Conservation (phyloP, 202 grass and related monocot species). For the Setaria viridis region DNA sequence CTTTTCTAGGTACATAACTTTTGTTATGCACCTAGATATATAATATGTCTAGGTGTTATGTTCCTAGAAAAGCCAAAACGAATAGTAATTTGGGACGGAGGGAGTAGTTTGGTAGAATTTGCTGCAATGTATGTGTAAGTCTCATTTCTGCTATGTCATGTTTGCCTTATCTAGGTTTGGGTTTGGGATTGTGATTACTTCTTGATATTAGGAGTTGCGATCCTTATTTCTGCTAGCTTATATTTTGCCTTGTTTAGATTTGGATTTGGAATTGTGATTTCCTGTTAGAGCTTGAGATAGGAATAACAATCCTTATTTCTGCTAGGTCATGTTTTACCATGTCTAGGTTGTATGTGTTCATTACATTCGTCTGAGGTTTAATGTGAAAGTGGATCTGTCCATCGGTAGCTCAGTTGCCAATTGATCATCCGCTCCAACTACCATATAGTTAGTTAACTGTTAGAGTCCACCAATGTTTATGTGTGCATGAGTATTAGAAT, state of each 20-base stretch:
- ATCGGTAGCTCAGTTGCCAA: constrained; percentile 14
- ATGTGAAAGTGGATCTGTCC: neutral
- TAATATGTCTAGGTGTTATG: no score
- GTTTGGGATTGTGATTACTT: neutral
- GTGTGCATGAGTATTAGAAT: neutral
- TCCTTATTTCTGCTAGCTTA: neutral
- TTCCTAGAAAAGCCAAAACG: no score
- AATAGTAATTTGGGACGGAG: no score
- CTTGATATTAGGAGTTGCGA: neutral
- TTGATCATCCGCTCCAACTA: neutral
- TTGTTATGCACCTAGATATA: no score
- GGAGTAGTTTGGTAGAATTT: neutral
- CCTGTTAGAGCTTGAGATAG: neutral
- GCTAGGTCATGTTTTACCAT: constrained; percentile 14
- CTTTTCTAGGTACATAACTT: no score
- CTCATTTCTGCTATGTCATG: neutral
- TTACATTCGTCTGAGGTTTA: neutral
- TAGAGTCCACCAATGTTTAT: neutral
- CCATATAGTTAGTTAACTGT: constrained; percentile 8
- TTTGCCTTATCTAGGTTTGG: neutral
- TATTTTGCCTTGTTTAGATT: constrained; percentile 12
- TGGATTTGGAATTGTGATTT: neutral
- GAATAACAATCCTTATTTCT: neutral
- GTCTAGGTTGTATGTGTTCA: constrained; percentile 26
- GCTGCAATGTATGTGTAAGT: constrained; percentile 8